Evolutionary conservation across 352 stramenopile genomes (phyloP), one percentile per base, ranked within the genome.

Genomic region (Phytopythium cucurbitacearum): DNA sequence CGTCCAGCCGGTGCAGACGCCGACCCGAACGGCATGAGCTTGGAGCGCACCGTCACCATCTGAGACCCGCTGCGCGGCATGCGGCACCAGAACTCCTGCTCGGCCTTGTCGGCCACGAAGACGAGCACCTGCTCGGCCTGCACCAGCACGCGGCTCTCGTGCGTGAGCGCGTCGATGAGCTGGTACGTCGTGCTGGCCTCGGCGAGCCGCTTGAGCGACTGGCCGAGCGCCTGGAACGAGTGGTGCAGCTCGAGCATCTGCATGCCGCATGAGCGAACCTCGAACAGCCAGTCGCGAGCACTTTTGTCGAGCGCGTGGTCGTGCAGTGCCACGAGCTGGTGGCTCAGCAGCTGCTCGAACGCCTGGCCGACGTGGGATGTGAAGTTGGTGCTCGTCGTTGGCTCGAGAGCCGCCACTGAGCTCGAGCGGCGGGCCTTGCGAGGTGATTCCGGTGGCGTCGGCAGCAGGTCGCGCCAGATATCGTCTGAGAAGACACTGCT

Each of bases 51-150:
- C 0, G 76, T 87, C 7, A 56, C 45, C 60, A 73, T 60, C 34
- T 55, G 60, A 11, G 48, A 21, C 32, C 16, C 38, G 37, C 21
- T 44, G n/a, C 48, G 64, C 5, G 68, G 67, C 12, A 87, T 54
- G 13, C 81, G 78, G 33, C 81, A 89, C 81, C 81, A 91, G 28
- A 91, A 89, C 40, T 91, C 81, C 13, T 89, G 73, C 54, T 89
- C 73, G 4, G 77, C 67, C 13, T 80, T 80, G 55, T 91, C 79
- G 33, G 83, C 69, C 4, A 91, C 67, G 16, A 89, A 79, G 48
- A 91, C 65, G 15, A 89, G 65, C 10, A 72, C 68, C 41, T 89
- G 77, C 51, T 91, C 81, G 6, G 81, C 79, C 5, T 74, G 57
- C 12, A 80, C 44, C 28, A 91, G 57, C 33, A 64, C 53, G 3